Evolutionary conservation across 495 filamentous ascomycete genomes (phyloP), one percentile per base, ranked within the genome.

Genomic region (Lentithecium fluviatile): DNA sequence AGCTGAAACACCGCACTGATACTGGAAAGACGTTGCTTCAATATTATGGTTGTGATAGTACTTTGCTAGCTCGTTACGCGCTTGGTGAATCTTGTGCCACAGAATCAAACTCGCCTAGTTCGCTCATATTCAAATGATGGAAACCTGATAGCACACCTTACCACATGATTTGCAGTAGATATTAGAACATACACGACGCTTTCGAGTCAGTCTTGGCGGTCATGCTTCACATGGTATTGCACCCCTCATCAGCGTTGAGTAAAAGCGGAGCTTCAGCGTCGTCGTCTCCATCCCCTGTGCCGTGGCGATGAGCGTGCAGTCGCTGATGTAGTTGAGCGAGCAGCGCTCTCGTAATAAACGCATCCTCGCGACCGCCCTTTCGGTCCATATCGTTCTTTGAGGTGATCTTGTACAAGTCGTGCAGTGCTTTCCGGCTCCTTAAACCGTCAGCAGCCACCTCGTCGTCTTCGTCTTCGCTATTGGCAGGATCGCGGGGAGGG

Each of bases 361-460:
- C 83, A 61, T 87, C 85, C 54, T 75, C 76, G 69, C 84, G 76
- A 10, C 85, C 85, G 2, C 80, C 84, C 62, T 77, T 79, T 50
- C 84, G 78, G 49, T 85, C 77, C 32, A 80, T 75, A 66, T 88
- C 85, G 67, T 89, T 90, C 68, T 84, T 78, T 54, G 74, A 79
- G 63, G 80, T 83, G 62, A 90, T 90, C 52, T 77, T 72, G 50
- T 89, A 87, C 53, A 78, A 79, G 32, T 85, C 71, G 10, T 84
- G 77, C 69, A 89, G 78, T 10, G 83, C 74, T 59, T 83, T 85
- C 25, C 81, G 69, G 54, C 82, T 87, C 37, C 73, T 63, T 7
- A 87, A 72, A 0, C 84, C 84, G 48, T 57, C 64, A 8, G 56
- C 36, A 12, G 67, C 62, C 17, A 71, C 65, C 25, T 62, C 52